Percentiles rank a stretch among this genome's conserved stretches.
Conservation (phyloP, 208 protist species). For the Trypanosoma rangeli region DNA sequence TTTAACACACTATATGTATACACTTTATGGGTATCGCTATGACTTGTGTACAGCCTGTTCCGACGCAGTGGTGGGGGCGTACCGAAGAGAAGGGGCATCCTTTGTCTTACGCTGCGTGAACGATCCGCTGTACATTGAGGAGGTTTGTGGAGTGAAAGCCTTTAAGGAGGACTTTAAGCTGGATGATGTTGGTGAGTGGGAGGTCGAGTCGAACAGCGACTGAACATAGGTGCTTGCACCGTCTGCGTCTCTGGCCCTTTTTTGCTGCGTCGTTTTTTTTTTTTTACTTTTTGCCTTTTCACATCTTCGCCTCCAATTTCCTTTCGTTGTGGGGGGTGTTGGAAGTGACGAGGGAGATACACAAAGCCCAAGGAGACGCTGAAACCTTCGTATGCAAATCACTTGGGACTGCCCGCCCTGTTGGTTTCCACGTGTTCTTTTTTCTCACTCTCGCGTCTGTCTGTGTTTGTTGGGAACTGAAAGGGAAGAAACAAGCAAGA, state of each 20-base stretch:
- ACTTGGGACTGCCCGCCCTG: not conserved
- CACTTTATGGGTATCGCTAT: slow-evolving; percentile 78
- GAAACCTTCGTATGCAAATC: not conserved
- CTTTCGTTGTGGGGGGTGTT: not conserved
- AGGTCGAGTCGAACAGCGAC: slow-evolving; percentile 14
- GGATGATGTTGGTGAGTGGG: slow-evolving; percentile 20
- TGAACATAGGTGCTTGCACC: not conserved
- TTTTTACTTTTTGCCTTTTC: slow-evolving; percentile 4
- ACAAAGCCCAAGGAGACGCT: not conserved
- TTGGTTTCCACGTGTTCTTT: not conserved
- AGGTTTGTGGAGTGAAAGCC: slow-evolving; percentile 70
- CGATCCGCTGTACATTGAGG: slow-evolving; percentile 75
- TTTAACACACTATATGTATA: slow-evolving; percentile 56
- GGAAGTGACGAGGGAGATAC: not conserved
- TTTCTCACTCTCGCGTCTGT: not conserved
- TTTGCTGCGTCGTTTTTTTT: slow-evolving; percentile 10
- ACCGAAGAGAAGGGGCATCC: slow-evolving; percentile 57
- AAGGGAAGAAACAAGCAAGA: not conserved
- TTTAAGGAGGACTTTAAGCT: slow-evolving; percentile 53
- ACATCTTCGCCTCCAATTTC: too few relatives aligned
- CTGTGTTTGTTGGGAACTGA: not conserved
- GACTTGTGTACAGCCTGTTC: slow-evolving; percentile 95
- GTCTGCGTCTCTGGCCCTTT: not conserved
- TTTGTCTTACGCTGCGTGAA: slow-evolving; percentile 94
- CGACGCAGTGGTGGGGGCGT: slow-evolving; percentile 62